Base-by-base conservation (phyloP, 176 grass and related monocot genomes). In the Ananas comosus region DNA sequence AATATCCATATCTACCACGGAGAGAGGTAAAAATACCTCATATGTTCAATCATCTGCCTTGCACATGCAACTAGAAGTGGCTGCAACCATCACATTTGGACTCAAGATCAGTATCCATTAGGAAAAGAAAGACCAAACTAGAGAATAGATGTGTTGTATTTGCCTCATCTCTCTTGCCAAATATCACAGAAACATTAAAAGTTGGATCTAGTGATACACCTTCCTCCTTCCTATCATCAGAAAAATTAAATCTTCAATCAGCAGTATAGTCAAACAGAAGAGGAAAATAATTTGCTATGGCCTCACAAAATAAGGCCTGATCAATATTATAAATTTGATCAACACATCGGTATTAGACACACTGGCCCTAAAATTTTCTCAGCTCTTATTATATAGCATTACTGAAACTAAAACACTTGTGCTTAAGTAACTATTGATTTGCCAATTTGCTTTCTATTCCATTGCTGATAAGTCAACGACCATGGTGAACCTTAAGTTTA, bases 111-210 rank as follows among this genome's bases (percentile, higher is more conserved):
- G 9, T 13, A 66, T 47, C 64, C 23, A 52, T 59, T 59, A 59
- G 54, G 54, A 27, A 75, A 28, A 61, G 25, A 65, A n/a, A 66
- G 17, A 14, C 11, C 17, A 16, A 4, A 33, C 53, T 51, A 71
- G 53, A 27, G 47, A 67, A 28, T 16, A 64, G 33, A 42, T 70
- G 8, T 63, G 3, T 72, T n/a, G 21, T 76, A 3, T 42, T 72
- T 76, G 86, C 94, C 86, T 90, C 94, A 78, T 97, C 84, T 83
- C 93, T 92, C 80, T 97, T 97, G 65, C 94, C 94, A 79, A 97
- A 97, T 68, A 92, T 78, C 61, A 97, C 80, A 68, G 86, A 85
- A 25, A 97, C 78, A 52, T 81, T 86, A 73, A 85, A 97, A 79
- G 84, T 90, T 75, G 94, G 94, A 29, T 97, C 94, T 12, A 78